Conservation (phyloP, 2,329 filamentous ascomycete species). For the Penicillium expansum region DNA sequence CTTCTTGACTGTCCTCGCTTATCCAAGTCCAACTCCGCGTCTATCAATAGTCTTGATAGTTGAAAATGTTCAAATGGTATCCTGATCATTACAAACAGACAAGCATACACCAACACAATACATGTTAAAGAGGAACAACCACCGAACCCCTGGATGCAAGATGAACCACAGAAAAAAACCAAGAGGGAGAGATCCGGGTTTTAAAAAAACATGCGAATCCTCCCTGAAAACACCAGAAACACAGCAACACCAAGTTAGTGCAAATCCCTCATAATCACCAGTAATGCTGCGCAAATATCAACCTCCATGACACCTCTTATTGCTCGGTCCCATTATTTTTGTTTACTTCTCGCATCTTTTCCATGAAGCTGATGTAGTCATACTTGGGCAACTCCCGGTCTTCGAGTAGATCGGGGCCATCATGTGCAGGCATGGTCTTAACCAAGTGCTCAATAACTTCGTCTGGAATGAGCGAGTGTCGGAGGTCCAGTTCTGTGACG, state of each 20-base stretch:
- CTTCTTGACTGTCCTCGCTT: not conserved
- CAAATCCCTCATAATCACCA: slow-evolving; percentile 20
- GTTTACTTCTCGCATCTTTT: slow-evolving; percentile 64
- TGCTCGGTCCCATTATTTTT: slow-evolving; percentile 28
- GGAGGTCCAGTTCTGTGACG: slow-evolving; percentile 94
- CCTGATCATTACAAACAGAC: slow-evolving; percentile 22
- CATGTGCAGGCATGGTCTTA: slow-evolving; percentile 79
- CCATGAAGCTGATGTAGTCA: slow-evolving; percentile 97
- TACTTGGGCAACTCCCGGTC: slow-evolving; percentile 84
- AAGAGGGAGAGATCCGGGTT: slow-evolving; percentile 10
- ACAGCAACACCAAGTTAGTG: slow-evolving; percentile 22
- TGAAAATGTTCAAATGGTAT: slow-evolving; percentile 19
- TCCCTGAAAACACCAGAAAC: slow-evolving; percentile 19
- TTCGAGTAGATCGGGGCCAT: slow-evolving; percentile 78
- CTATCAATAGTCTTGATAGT: not conserved
- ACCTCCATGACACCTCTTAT: slow-evolving; percentile 17
- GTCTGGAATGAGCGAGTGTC: slow-evolving; percentile 92
- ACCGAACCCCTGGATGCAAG: slow-evolving; percentile 31
- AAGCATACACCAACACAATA: slow-evolving; percentile 18
- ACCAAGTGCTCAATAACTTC: slow-evolving; percentile 93
- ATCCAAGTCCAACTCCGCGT: too few relatives aligned
- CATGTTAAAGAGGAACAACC: slow-evolving; percentile 12
- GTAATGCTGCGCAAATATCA: slow-evolving; percentile 22
- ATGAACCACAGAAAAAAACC: slow-evolving; percentile 19
- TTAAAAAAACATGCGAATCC: slow-evolving; percentile 3